Base-by-base conservation (phyloP, 257 asterid species). In the Nicotiana tomentosiformis region DNA sequence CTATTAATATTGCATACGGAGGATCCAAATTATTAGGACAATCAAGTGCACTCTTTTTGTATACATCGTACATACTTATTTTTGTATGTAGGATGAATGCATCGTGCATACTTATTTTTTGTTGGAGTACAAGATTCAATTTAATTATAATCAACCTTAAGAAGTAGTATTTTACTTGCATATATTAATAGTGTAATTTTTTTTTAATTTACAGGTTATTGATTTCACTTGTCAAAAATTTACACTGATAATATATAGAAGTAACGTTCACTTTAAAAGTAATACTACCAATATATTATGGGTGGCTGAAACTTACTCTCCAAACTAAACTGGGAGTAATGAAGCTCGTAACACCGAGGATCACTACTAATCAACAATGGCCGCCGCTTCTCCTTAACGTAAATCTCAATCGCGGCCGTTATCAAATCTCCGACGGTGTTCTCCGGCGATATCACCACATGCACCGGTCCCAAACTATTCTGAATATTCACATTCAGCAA, bases 371-470 rank as follows among this genome's bases (percentile, higher is more conserved):
- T 49, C 84, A 93, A 84, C 87, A 87, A 82, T 10, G 97, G 94
- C 82, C 95, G 91, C 60, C 94, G 88, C 88, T 88, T 90, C 82
- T 90, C 95, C 87, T 83, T 86, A 17, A 85, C 90, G 84, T 91
- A 89, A 18, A 89, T 51, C 83, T 77, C 89, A 29, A 90, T 83
- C 70, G 90, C 93, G 82, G 88, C 89, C 87, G 33, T 85, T 77
- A 86, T 87, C 89, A 90, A 77, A 65, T 91, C 94, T 39, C 56
- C 72, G 0, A 85, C 90, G 77, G 93, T 93, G 89, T 81, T 86
- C 83, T 87, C 97, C 91, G 91, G 90, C 84, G 88, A 83, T 84
- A 89, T 84, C 81, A 90, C 83, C 90, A 91, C 90, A 64, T 89
- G 88, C 20, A 93, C 88, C 12, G 94, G 83, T 81, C 97, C 95